Conservation (phyloP, 2,329 filamentous ascomycete genomes). For the Didymella pomorum region DNA sequence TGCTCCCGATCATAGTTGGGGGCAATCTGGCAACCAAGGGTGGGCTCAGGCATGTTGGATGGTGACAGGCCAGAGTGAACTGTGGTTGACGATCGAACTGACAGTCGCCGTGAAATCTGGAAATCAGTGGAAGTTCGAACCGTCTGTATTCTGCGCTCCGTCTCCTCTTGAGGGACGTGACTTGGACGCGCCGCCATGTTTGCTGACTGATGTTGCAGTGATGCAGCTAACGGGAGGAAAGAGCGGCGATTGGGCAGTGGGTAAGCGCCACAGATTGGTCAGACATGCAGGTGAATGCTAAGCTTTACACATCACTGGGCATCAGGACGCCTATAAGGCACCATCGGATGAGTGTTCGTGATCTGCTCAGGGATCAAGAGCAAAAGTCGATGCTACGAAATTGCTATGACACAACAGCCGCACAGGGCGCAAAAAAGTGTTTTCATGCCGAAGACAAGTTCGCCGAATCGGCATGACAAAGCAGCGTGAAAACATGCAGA, state of each 20-base stretch:
- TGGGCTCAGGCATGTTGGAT: slow-evolving; percentile 27
- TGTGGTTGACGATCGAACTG: slow-evolving; percentile 5
- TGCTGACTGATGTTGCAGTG: slow-evolving; percentile 16
- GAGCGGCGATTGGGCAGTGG: neutral
- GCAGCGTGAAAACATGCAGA: neutral
- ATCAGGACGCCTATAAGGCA: neutral
- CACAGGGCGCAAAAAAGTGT: slow-evolving; percentile 8
- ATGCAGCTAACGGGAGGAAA: slow-evolving; percentile 7
- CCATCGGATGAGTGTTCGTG: neutral
- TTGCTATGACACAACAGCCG: slow-evolving; percentile 13
- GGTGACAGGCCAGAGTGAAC: neutral
- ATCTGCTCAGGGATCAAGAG: slow-evolving; percentile 11
- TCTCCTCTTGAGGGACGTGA: neutral
- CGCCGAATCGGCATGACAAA: slow-evolving; percentile 1
- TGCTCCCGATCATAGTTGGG: slow-evolving; percentile 33
- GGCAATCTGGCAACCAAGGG: slow-evolving; percentile 40
- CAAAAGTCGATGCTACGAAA: slow-evolving; percentile 5
- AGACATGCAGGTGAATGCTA: slow-evolving; percentile 17
- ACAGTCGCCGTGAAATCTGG: neutral
- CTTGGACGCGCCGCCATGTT: slow-evolving; percentile 1
- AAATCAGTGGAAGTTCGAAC: neutral
- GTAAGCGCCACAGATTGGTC: slow-evolving; percentile 1
- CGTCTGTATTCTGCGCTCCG: neutral
- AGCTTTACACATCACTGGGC: slow-evolving; percentile 14
- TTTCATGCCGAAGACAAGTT: neutral